Percentiles rank a stretch among this genome's conserved stretches.
Evolutionary conservation across 768 basidiomycete species (phyloP).

Genomic region (Rhizopogon rudus): DNA sequence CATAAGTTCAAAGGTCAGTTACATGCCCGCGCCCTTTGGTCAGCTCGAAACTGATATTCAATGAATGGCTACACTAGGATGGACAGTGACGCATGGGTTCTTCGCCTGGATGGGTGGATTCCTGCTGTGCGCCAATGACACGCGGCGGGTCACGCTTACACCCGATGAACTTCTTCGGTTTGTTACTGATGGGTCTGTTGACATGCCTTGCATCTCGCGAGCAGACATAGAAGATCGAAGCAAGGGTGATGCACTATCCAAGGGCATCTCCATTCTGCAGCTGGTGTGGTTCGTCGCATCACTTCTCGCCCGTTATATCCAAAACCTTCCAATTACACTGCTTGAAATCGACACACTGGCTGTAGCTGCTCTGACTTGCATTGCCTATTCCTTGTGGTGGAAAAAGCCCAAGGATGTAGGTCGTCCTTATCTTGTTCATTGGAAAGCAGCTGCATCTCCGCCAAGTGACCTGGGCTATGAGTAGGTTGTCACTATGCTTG

Average conservation of each 20-base stretch:
- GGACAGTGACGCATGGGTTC: constrained; percentile 11
- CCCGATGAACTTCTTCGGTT: background rate
- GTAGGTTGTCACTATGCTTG: background rate
- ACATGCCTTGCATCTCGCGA: constrained; percentile 4
- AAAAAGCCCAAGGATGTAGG: constrained; percentile 33
- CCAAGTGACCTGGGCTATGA: background rate
- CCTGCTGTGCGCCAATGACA: background rate
- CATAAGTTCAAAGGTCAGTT: background rate
- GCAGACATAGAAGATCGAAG: constrained; percentile 18
- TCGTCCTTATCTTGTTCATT: constrained; percentile 6
- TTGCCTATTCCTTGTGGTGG: constrained; percentile 35
- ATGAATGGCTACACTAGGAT: background rate
- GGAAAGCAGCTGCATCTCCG: background rate
- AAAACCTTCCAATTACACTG: constrained; percentile 25
- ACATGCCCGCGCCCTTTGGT: background rate
- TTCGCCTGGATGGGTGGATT: constrained; percentile 20
- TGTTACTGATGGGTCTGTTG: background rate
- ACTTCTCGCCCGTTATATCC: constrained; percentile 12
- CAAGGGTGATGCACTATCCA: constrained; percentile 32
- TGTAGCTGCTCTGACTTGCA: constrained; percentile 24
- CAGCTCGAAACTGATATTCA: background rate
- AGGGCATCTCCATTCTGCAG: constrained; percentile 29
- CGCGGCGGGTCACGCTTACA: background rate
- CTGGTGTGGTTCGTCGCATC: constrained; percentile 28
- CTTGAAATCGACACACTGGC: constrained; percentile 34